Evolutionary conservation across 2,329 filamentous ascomycete genomes (phyloP).

Genomic region (Zarea fungicola): DNA sequence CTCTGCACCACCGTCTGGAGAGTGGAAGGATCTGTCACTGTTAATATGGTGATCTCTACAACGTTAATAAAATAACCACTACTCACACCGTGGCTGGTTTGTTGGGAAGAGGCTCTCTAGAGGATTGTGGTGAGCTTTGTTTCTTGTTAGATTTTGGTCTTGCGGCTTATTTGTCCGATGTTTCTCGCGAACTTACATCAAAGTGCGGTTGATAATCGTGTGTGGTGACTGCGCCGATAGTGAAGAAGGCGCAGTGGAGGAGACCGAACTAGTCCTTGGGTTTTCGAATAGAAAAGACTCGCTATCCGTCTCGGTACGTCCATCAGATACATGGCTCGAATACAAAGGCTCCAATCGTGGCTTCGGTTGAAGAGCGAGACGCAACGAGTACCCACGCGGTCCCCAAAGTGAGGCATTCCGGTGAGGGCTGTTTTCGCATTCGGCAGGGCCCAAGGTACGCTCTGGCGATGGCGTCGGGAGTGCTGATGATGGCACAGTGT

Average conservation of each 20-base stretch:
- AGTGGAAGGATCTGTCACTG: constrained; percentile 25
- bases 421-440: constrained; percentile 1
- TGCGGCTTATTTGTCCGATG: neutral
- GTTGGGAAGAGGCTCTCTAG: neutral
- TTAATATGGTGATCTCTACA: constrained; percentile 6
- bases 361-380: constrained; percentile 2
- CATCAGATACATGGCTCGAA: neutral
- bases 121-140: constrained; percentile 7
- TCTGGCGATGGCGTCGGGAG: constrained; percentile 14
- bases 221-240: constrained; percentile 2
- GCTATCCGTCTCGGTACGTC: constrained; percentile 7
- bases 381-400: constrained; percentile 1
- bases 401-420: constrained; percentile 2
- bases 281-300: neutral
- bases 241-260: constrained; percentile 3
- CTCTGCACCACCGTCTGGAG: constrained; percentile 20
- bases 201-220: neutral
- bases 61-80: neutral
- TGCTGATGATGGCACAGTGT: constrained; percentile 9
- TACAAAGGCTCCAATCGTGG: neutral
- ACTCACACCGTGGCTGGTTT: constrained; percentile 3
- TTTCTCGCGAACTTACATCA: neutral
- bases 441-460: constrained; percentile 9
- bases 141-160: neutral
- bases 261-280: constrained; percentile 10